Base-by-base conservation (phyloP, 805 yeast species). In the Starmerella floricola region DNA sequence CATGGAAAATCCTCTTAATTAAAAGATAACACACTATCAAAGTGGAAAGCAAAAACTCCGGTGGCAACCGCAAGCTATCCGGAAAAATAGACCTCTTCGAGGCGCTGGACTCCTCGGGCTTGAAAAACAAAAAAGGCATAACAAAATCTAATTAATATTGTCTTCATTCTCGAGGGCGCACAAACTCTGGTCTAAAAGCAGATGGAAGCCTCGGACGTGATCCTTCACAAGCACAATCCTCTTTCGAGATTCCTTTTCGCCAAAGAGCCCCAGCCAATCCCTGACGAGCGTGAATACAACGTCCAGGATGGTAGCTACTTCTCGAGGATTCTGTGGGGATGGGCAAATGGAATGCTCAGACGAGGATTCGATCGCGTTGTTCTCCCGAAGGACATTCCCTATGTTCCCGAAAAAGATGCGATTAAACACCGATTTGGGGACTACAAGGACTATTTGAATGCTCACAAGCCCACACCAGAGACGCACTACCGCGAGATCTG, bases 301-400 rank as follows among this genome's bases (percentile, higher is more conserved):
- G 46, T 49, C 1, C 51, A 48, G 17, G 48, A 41, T 11, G 31
- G 49, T 6, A 68, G 65, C 35, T 17, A 55, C 8, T 41, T 72
- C 12, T 64, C 68, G 21, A 59, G 58, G 41, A 34, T 66, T 0
- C 63, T 67, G 45, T 76, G 74, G 59, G 60, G 67, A 63, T 76
- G 80, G 79, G 47, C 76, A 41, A 48, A 53, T 20, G 76, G 76
- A 0, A 50, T 74, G 38, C 57, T 76, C 62, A 50, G 54, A 4
- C 34, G 42, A 2, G 56, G 59, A n/a, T 53, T 42, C 26, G 49
- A 50, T 20, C 44, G 55, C 1, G 46, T 48, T 8, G 35, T 55
- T 10, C 48, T 48, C 3, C 34, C 41, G 11, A 40, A 46, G 16
- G 56, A 54, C 34, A 40, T 55, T 13, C 45, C 49, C 27, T 33